These are phyloP conservation scores for Leccinum pachyderme DNA, from an alignment of 1,284 basidiomycete species.

Conservation along the genomic window DNA sequence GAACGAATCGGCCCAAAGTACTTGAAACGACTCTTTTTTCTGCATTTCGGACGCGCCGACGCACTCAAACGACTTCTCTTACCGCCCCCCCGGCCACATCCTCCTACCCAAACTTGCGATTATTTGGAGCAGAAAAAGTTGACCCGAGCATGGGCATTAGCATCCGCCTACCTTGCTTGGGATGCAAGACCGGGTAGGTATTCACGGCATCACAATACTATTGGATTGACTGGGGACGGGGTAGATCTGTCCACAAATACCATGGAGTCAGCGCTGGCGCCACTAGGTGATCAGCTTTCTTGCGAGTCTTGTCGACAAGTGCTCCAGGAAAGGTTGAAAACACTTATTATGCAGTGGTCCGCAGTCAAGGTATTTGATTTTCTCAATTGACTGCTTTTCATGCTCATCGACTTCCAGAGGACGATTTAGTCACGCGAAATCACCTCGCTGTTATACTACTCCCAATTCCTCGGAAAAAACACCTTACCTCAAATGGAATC, in stretches of 20 bases:
- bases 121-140: conserved; percentile 61
- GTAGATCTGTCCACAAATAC: conserved; percentile 57
- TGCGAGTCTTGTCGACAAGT: conserved; percentile 61
- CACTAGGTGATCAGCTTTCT: conserved; percentile 54
- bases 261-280: conserved; percentile 59
- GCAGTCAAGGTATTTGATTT: conserved; percentile 57
- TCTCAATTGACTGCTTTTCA: not conserved
- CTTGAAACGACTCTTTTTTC: conserved; percentile 41
- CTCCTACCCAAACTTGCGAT: conserved; percentile 55
- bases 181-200: conserved; percentile 60
- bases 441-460: conserved; percentile 12
- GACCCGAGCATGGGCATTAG: conserved; percentile 64
- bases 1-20: conserved; percentile 53
- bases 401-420: conserved; percentile 26
- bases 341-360: conserved; percentile 72
- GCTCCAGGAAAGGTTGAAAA: conserved; percentile 64
- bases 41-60: conserved; percentile 43
- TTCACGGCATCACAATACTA: not conserved
- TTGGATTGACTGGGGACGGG: conserved; percentile 10
- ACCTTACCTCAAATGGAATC: not conserved
- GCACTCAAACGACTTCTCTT: conserved; percentile 59
- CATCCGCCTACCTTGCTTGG: conserved; percentile 67
- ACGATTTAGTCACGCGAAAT: conserved; percentile 28
- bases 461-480: not conserved
- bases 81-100: conserved; percentile 60